Conservation (phyloP, 2,329 filamentous ascomycete genomes). For the Lithohypha guttulata region DNA sequence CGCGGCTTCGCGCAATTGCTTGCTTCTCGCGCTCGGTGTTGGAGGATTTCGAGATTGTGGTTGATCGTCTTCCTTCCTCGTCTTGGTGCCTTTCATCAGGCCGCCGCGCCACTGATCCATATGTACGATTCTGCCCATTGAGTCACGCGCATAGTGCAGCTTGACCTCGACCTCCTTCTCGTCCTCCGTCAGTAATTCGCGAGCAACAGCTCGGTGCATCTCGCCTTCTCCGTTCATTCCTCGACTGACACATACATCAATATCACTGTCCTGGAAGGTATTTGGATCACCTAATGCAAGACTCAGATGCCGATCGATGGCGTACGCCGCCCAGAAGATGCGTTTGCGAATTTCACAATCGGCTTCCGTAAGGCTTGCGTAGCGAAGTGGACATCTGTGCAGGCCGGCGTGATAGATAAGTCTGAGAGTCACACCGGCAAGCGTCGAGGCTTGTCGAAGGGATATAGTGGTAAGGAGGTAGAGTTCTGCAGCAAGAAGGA, state of each 20-base stretch:
- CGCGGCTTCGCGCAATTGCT: conserved; percentile 24
- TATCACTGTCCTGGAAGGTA: conserved; percentile 33
- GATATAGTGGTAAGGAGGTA: conserved; percentile 41
- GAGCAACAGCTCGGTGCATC: conserved; percentile 13
- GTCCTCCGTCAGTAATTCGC: conserved; percentile 8
- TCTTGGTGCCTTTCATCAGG: background rate
- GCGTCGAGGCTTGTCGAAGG: conserved; percentile 38
- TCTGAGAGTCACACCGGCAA: conserved; percentile 38
- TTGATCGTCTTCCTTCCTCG: background rate
- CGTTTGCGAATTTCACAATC: conserved; percentile 32
- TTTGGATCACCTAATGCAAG: conserved; percentile 31
- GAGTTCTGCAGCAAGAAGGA: conserved; percentile 38
- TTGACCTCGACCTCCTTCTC: conserved; percentile 12
- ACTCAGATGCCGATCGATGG: conserved; percentile 33
- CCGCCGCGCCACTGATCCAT: background rate
- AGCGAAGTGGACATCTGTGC: conserved; percentile 43
- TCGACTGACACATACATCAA: conserved; percentile 37
- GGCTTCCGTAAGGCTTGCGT: conserved; percentile 34
- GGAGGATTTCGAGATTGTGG: background rate
- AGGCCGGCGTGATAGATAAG: conserved; percentile 41
- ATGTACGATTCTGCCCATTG: background rate
- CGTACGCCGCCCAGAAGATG: conserved; percentile 35
- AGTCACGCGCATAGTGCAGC: conserved; percentile 9
- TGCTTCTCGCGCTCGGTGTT: conserved; percentile 15
- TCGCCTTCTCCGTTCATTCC: conserved; percentile 15